These are phyloP conservation scores for Zhuliangozyma blackwelliae DNA, from an alignment of 1,139 yeast species.

Conservation along the genomic window DNA sequence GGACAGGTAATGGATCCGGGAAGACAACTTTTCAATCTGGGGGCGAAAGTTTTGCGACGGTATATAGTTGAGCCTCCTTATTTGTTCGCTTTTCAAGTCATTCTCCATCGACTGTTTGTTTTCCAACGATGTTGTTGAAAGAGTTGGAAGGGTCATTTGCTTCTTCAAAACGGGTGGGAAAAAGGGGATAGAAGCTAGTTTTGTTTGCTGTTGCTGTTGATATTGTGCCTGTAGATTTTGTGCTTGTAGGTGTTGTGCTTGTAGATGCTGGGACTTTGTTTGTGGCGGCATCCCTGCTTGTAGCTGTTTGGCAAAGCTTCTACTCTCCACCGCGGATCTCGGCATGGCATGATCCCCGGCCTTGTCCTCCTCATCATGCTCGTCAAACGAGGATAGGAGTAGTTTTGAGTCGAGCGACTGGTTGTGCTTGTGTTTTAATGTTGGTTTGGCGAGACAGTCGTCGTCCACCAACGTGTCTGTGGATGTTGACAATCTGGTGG, in stretches of 20 bases:
- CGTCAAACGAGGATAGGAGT: slow-evolving; percentile 11
- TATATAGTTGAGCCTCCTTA: slow-evolving; percentile 10
- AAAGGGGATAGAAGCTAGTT: too few relatives aligned
- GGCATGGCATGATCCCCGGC: background rate
- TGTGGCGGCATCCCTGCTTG: too few relatives aligned
- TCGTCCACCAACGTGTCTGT: slow-evolving; percentile 26
- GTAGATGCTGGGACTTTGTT: too few relatives aligned
- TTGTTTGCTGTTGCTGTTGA: too few relatives aligned
- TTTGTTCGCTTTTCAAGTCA: slow-evolving; percentile 9
- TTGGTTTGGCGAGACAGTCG: slow-evolving; percentile 1
- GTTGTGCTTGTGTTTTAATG: slow-evolving; percentile 6
- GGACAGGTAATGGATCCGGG: slow-evolving; percentile 1
- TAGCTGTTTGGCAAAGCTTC: slow-evolving; percentile 5
- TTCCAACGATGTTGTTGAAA: slow-evolving; percentile 1
- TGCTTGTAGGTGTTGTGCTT: too few relatives aligned
- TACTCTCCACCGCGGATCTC: slow-evolving; percentile 1
- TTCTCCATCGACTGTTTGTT: slow-evolving; percentile 4
- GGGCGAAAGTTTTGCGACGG: slow-evolving; percentile 11
- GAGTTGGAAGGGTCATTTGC: slow-evolving; percentile 12
- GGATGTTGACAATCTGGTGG: slow-evolving; percentile 11
- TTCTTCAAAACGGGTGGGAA: slow-evolving; percentile 6
- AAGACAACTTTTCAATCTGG: slow-evolving; percentile 12
- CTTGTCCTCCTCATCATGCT: slow-evolving; percentile 11
- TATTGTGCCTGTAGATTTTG: too few relatives aligned
- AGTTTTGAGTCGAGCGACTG: slow-evolving; percentile 6